Evolutionary conservation across 257 asterid species (phyloP), one percentile per base, ranked within the genome.

Genomic region (Datura wrightii): DNA sequence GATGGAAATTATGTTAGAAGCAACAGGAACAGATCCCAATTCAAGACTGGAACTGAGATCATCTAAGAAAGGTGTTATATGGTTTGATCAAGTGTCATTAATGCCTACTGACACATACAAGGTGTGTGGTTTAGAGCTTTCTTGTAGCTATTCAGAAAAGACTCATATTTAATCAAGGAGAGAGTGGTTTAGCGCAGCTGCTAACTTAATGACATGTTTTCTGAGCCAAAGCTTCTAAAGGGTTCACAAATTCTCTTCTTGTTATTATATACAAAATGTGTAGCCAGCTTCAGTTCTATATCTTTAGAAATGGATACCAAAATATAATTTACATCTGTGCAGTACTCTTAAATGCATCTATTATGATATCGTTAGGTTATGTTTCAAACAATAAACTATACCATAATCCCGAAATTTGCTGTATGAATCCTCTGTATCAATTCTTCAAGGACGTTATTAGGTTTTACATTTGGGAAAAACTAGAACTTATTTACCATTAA

Each of bases 61-160:
- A 3, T 89, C 90, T n/a, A 89, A 42, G 84, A 91, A 92, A 84
- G 97, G 99, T 83, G 94, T 92, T 82, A 82, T 95, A 86, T 97
- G 99, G 99, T 93, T 95, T 71, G 99, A 97, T 87, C 99, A 97
- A 92, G 96, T 97, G 36, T 97, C 99, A 18, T 87, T 97, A 81
- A 95, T 95, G 99, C 99, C 98, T 86, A 83, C 90, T 63, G 98
- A 94, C 79, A 94, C 99, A 6, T 93, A 93, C 85, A 97, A 95
- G 97, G 99, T 95, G 84, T 66, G 82, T 63, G 19, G 0, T 50
- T 74, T 31, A 50, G 60, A 76, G 39, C 15, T 50, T 50, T 76
- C 46, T 14, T 50, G 24, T 31, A 50, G 31, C 15, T 1, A 76
- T 48, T 50, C n/a, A 50, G 82, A 76, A 7, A 14, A 50, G 46